A percentile compares a stretch with the other conserved stretches of the same genome.
phyloP scores from a whole-genome alignment of 768 basidiomycete species.

The Infundibulicybe gibba region DNA sequence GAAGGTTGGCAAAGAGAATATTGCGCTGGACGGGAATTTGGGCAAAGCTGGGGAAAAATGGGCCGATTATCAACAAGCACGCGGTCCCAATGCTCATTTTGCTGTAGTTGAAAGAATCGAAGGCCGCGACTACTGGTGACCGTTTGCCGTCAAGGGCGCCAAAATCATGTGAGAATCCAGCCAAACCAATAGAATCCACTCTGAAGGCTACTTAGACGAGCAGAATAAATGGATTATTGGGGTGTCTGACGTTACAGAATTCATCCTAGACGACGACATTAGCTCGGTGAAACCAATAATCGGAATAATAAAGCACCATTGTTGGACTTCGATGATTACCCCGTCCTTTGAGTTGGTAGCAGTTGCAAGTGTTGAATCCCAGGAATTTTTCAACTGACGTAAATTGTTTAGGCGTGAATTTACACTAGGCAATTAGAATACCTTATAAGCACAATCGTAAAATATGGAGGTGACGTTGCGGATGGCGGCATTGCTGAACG shows the following conservation, averaged over 20 bases:
- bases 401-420: not conserved
- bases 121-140: constrained; percentile 24
- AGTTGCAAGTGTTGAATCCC: constrained; percentile 20
- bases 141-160: constrained; percentile 35
- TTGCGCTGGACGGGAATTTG: constrained; percentile 22
- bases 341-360: constrained; percentile 7
- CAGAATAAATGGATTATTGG: not conserved
- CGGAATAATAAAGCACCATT: constrained; percentile 25
- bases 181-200: constrained; percentile 45
- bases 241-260: constrained; percentile 32
- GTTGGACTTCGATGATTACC: constrained; percentile 40
- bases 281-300: not conserved
- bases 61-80: constrained; percentile 14
- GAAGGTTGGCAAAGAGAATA: constrained; percentile 17
- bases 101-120: constrained; percentile 22
- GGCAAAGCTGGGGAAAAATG: constrained; percentile 21
- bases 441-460: constrained; percentile 37
- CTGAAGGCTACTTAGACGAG: constrained; percentile 16
- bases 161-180: constrained; percentile 50
- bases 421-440: constrained; percentile 5
- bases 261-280: constrained; percentile 26
- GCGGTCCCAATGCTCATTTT: constrained; percentile 10
- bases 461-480: constrained; percentile 31
- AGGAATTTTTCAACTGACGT: constrained; percentile 23
- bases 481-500: constrained; percentile 37